Evolutionary conservation across 2,329 filamentous ascomycete genomes (phyloP), one percentile per base, ranked within the genome.

Genomic region (Apiospora saccharicola): DNA sequence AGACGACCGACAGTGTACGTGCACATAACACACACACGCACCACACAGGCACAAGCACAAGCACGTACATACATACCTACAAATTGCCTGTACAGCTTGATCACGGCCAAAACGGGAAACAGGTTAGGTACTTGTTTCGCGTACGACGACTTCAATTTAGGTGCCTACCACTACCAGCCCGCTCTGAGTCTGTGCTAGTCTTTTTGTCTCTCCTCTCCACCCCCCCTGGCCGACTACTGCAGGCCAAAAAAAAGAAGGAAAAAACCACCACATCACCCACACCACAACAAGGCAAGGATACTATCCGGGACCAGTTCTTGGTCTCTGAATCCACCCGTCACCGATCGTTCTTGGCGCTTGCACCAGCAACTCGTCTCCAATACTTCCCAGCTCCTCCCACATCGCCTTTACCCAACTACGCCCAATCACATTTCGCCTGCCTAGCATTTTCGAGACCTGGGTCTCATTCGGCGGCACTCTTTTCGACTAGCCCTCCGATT

Each of bases 311-410:
- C 26, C 67, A 46, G 26, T 69, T 34, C 43, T 49, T 49, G 67
- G 47, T 49, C 67, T 24, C 26, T 69, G 67, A 71, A 53, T 46
- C 68, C 70, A 73, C 72, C 72, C 71, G 70, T 71, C 72, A 72
- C 74, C 73, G 75, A 76, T 75, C 74, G 75, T 71, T 72, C 73
- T 74, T 74, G 69, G 73, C 71, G 73, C 74, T 74, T 72, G 73
- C 75, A 71, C 57, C 57, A 64, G 34, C 57, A 64, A 41, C 34
- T 64, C 57, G 57, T 64, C 69, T 71, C 71, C 72, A 72, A 70
- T 73, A 72, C 70, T 67, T 72, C 73, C 70, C 72, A 73, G 74
- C 72, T 72, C 67, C 67, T 75, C 69, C 69, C 43, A 46, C 67
- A 69, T 49, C 67, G 47, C 67, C 67, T 46, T 26, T 69, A 69